phyloP scores from a whole-genome alignment of 148 eudicot species.

The Selenicereus undatus region DNA sequence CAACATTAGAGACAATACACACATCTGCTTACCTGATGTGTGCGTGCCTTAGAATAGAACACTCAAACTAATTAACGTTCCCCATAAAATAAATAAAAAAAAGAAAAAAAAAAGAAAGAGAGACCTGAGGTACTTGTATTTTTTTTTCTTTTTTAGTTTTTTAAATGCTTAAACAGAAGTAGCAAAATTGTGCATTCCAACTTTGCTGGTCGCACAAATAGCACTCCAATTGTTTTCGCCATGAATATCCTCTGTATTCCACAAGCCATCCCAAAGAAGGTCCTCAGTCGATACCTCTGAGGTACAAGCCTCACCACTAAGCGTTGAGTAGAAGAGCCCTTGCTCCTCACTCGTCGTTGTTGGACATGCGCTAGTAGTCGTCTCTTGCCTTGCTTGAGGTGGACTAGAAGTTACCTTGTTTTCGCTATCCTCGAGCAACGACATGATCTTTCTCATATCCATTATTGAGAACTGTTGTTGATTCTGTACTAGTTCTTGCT shows the following conservation, averaged over 20 bases:
- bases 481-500: constrained; percentile 18
- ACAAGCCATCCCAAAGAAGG: constrained; percentile 49
- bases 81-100: too few relatives aligned
- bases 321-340: constrained; percentile 25
- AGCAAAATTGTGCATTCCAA: constrained; percentile 27
- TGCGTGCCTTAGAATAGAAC: background rate
- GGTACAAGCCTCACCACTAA: constrained; percentile 26
- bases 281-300: constrained; percentile 40
- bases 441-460: constrained; percentile 50
- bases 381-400: constrained; percentile 32
- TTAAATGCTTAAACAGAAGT: constrained; percentile 16
- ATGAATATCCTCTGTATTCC: constrained; percentile 58
- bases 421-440: constrained; percentile 36
- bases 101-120: background rate
- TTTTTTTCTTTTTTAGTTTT: background rate
- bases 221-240: constrained; percentile 26
- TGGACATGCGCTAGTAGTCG: constrained; percentile 19
- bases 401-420: constrained; percentile 6
- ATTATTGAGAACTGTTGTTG: constrained; percentile 25
- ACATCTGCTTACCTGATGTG: background rate
- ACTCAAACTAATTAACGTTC: background rate
- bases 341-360: constrained; percentile 32
- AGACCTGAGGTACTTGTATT: background rate
- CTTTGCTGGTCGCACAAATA: constrained; percentile 34
- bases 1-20: background rate